A percentile compares a stretch with the other conserved stretches of the same genome.
Evolutionary conservation across 2,329 filamentous ascomycete genomes (phyloP).

Genomic region (Aspergillus jensenii): DNA sequence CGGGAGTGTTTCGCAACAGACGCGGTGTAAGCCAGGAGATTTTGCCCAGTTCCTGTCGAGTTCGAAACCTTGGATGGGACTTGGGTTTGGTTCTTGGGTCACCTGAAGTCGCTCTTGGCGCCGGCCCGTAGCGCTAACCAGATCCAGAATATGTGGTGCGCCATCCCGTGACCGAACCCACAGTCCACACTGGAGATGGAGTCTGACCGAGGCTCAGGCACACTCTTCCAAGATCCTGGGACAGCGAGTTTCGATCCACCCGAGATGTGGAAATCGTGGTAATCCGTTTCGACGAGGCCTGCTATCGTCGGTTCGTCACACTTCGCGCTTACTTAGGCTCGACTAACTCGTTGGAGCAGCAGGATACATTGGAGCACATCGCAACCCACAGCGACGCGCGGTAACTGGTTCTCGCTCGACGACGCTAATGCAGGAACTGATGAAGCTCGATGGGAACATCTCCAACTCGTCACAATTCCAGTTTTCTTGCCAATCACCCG

Average conservation of each 20-base stretch:
- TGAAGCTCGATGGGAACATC: slow-evolving; percentile 16
- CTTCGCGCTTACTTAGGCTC: background rate
- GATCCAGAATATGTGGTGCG: slow-evolving; percentile 18
- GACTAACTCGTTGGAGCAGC: slow-evolving; percentile 2
- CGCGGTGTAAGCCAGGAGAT: slow-evolving; percentile 2
- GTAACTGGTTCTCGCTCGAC: slow-evolving; percentile 12
- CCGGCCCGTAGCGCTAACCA: slow-evolving; percentile 16
- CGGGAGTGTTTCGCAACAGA: slow-evolving; percentile 6
- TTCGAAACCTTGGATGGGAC: background rate
- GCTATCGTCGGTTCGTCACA: background rate
- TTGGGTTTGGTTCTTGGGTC: background rate
- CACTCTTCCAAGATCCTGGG: background rate
- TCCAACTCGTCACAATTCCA: slow-evolving; percentile 10
- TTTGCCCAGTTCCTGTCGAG: background rate
- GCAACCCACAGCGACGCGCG: background rate
- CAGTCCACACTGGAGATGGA: background rate
- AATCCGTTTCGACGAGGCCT: background rate
- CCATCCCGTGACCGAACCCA: background rate
- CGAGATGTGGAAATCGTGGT: background rate
- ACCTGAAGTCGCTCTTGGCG: slow-evolving; percentile 11
- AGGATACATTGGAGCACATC: slow-evolving; percentile 1
- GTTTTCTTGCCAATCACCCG: slow-evolving; percentile 16
- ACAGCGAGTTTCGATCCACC: slow-evolving; percentile 1
- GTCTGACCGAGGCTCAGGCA: background rate
- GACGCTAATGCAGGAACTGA: slow-evolving; percentile 41